Base-by-base conservation (phyloP, 768 basidiomycete species). In the Suillus plorans region DNA sequence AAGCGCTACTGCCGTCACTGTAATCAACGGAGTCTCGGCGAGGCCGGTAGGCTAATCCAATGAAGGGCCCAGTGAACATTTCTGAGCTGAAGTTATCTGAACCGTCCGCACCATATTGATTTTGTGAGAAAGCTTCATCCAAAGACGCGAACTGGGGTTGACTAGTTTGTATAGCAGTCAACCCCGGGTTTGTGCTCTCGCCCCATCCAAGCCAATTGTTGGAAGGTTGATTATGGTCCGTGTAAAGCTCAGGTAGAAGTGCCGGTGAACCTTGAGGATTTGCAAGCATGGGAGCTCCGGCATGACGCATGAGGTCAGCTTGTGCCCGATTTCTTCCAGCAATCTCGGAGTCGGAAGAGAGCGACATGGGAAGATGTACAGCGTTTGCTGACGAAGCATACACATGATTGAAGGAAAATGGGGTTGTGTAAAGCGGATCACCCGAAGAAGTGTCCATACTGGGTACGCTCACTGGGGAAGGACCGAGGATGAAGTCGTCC, bases 321-420 rank as follows among this genome's bases (percentile, higher is more conserved):
- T 85, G 81, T 1, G 77, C 74, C 7, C 82, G 79, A 68, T 83
- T 86, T 63, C 84, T 84, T 13, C 77, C 77, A 22, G 79, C 64
- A 67, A 82, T 78, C 42, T 88, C 86, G 0, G 75, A n/a, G 44
- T 73, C 72, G 14, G 70, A 63, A 14, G 69, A 5, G 42, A 70
- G 41, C 5, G 70, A 34, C 28, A 76, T 57, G 3, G 74, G 67
- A 9, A 71, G 2, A 49, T 73, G 69, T 4, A 67, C 13, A 34
- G 70, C 36, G 56, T 77, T 75, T 47, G 70, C 22, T 22, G 67
- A 5, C 3, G 71, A 14, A 61, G 71, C 52, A n/a, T 64, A 66
- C 28, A 61, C 61, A 18, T 74, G 68, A 56, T 69, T 69, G 13
- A 78, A 74, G 34, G 73, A 63, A 56, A 80, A 81, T 0, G 75